Evolutionary conservation across 2,329 filamentous ascomycete species (phyloP).

Genomic region (Teratosphaeria zuluensis): DNA sequence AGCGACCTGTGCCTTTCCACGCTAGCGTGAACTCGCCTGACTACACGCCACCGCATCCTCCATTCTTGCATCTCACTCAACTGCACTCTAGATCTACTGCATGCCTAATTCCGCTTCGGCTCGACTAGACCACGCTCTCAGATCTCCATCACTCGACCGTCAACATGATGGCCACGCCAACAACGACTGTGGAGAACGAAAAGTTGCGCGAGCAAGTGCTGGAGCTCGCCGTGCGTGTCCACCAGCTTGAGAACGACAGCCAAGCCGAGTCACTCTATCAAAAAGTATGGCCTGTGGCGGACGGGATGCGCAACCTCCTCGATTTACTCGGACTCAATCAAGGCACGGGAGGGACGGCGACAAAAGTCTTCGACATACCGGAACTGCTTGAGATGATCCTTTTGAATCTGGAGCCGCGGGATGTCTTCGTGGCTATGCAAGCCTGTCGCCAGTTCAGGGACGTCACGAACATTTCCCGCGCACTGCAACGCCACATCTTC

Average conservation of each 20-base stretch:
- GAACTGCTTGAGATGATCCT: conserved; percentile 8
- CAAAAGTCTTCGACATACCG: conserved; percentile 1
- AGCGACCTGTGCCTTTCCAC: too few relatives aligned
- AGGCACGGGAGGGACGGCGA: neutral
- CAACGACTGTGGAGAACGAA: too few relatives aligned
- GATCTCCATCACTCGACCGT: too few relatives aligned
- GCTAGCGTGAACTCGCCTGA: too few relatives aligned
- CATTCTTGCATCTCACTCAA: too few relatives aligned
- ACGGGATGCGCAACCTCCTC: neutral
- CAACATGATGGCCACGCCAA: too few relatives aligned
- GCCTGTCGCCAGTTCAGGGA: neutral
- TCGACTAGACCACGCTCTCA: too few relatives aligned
- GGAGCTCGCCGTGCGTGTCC: conserved; percentile 17
- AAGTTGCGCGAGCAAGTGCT: conserved; percentile 25
- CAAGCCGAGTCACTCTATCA: neutral
- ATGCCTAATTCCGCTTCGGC: too few relatives aligned
- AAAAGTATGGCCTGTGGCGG: conserved; percentile 19
- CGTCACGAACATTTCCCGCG: neutral
- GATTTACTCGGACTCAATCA: neutral
- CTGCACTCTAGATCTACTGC: too few relatives aligned
- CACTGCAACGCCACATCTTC: neutral
- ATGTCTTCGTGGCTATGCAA: neutral
- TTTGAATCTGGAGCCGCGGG: neutral
- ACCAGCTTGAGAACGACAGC: neutral
- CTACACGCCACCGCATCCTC: too few relatives aligned